These are phyloP conservation scores for Helicostylum pulchrum DNA, from an alignment of 192 early-diverging fungal genomes.

Conservation along the genomic window DNA sequence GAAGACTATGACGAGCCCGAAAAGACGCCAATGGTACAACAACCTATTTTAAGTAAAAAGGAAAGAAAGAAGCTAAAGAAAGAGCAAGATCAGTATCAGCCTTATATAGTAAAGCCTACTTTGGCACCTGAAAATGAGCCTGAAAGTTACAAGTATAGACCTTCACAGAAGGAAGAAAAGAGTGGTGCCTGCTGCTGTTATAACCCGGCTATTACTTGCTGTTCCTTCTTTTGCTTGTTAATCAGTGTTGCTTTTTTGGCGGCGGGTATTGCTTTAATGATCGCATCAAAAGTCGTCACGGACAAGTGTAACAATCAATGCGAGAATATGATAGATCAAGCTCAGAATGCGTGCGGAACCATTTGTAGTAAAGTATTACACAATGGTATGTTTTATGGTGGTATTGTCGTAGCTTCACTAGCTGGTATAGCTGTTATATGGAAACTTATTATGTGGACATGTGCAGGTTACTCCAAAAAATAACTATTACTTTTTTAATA, in stretches of 20 bases:
- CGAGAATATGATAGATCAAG: neutral
- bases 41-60: slow-evolving; percentile 5
- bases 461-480: slow-evolving; percentile 15
- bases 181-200: slow-evolving; percentile 22
- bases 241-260: slow-evolving; percentile 26
- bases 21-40: neutral
- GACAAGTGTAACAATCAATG: slow-evolving; percentile 26
- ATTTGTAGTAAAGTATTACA: slow-evolving; percentile 23
- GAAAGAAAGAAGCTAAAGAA: slow-evolving; percentile 7
- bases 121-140: slow-evolving; percentile 22
- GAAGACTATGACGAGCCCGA: neutral
- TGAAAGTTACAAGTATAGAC: slow-evolving; percentile 12
- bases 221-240: slow-evolving; percentile 35
- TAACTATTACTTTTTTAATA: neutral
- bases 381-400: slow-evolving; percentile 33
- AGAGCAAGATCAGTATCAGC: neutral
- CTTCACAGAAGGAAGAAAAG: neutral
- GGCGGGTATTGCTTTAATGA: slow-evolving; percentile 32
- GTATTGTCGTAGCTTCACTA: slow-evolving; percentile 30
- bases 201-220: slow-evolving; percentile 30
- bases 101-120: slow-evolving; percentile 5
- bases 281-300: slow-evolving; percentile 23
- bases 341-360: slow-evolving; percentile 14
- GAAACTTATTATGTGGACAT: slow-evolving; percentile 25
- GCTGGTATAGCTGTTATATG: slow-evolving; percentile 29